Conservation (phyloP, 208 protist genomes). For the Crithidia bombi region DNA sequence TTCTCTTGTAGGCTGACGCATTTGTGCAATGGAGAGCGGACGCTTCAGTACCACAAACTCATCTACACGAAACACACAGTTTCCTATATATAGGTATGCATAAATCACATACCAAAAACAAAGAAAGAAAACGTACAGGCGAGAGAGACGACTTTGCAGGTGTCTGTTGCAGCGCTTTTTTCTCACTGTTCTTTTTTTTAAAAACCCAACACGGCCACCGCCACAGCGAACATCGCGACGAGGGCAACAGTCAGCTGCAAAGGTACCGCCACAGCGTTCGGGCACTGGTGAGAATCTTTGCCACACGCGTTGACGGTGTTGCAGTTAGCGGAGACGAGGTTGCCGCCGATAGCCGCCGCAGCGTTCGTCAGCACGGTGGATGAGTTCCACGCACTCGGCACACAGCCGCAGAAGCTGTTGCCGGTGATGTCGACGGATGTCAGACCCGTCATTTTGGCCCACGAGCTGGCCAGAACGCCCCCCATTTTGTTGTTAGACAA, state of each 20-base stretch:
- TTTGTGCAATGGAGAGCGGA: no score
- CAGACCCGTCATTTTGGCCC: constrained; percentile 19
- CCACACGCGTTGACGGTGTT: neutral
- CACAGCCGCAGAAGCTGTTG: constrained; percentile 25
- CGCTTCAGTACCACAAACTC: no score
- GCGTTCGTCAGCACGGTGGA: constrained; percentile 28
- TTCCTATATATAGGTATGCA: no score
- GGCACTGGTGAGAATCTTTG: neutral
- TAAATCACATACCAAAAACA: no score
- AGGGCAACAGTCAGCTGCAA: neutral
- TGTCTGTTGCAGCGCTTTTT: no score
- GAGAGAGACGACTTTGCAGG: no score
- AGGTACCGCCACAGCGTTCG: neutral
- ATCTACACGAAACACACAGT: no score
- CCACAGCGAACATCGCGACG: neutral
- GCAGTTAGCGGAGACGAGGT: constrained; percentile 8
- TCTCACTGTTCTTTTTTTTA: neutral
- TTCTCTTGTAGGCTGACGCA: no score
- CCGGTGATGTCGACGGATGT: constrained; percentile 24
- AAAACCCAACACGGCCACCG: neutral
- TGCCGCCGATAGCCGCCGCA: constrained; percentile 6
- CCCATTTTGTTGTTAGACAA: constrained; percentile 22
- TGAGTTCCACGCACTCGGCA: constrained; percentile 1
- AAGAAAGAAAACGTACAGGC: no score
- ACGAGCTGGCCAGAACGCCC: constrained; percentile 21